Evolutionary conservation across 176 grass and related monocot genomes (phyloP), one percentile per base, ranked within the genome.

Genomic region (Thalia dealbata): DNA sequence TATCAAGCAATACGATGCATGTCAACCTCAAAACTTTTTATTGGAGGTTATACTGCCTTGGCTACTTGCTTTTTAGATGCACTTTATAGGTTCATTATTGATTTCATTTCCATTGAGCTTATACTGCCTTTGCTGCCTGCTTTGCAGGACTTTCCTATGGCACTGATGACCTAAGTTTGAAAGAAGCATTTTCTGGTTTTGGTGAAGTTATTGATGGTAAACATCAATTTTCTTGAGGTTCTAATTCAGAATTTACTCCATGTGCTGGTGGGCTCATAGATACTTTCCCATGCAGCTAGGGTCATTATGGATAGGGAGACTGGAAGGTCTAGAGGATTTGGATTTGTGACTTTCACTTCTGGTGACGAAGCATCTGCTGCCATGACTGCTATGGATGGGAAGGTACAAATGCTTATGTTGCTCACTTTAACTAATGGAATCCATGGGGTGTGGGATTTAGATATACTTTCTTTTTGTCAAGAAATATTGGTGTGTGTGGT

Each of bases 1-100:
- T 77, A 84, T 72, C 87, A 88, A 80, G 75, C 79, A 76, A 79
- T 97, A 62, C 76, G 95, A 75, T 93, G 85, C 90, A 92, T 92
- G 90, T 97, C 90, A 60, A 91, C 92, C 62, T 97, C 95, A 4
- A 97, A 92, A 79, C 48, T 97, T 75, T 97, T 86, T 64, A 54
- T 97, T 79, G 90, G 76, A 86, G 95, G 95, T 97, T 38, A 38
- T 38, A 38, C 32, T 38, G 32, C 4, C 32, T 38, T 38, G 1
- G 32, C 32, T 38, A 38, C 32, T 38, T 38, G 32, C 32, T 38
- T 38, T 38, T 1, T 4, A 4, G 32, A 18, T 32, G 9, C 29
- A 10, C 22, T 50, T 72, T 18, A 54, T 19, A 14, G 46, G 15
- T 11, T 28, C 4, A 23, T 12, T 21, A 27, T 9, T 62, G 26